Base-by-base conservation (phyloP, 306 rosid species). In the Spatholobus suberectus region DNA sequence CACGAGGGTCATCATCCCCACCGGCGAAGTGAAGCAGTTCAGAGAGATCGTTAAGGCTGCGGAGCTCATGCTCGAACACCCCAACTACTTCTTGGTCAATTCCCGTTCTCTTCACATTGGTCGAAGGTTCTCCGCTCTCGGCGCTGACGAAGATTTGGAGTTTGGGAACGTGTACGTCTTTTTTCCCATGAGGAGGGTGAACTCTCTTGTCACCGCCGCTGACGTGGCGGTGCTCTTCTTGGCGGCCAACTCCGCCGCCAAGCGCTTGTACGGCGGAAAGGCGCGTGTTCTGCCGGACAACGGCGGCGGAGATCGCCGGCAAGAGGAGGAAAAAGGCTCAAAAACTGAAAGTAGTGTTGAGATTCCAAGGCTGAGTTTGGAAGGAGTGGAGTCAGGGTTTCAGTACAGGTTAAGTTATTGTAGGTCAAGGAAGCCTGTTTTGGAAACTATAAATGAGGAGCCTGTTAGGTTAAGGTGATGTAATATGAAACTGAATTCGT, bases 371-470 rank as follows among this genome's bases (percentile, higher is more conserved):
- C 73, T 91, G 93, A 93, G 88, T 78, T 84, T 90, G 83, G 95
- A 93, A 12, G 97, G 89, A 23, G 61, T 89, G 12, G 97, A 92
- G 0, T 78, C 91, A 0, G 95, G 89, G 66, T 94, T 86, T 54
- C 87, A 86, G 80, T 67, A 74, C 18, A 89, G 96, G 67, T 86
- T 93, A 51, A 84, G 86, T 63, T 88, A 84, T 57, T 89, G 96
- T 54, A 85, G 97, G 40, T 96, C 98, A 18, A 92, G 87, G 89
- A 96, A 91, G 76, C 99, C 98, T 14, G 65, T 84, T 83, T 81
- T 93, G 91, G 99, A 92, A 81, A 93, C 99, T 13, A 96, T 96
- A 10, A 90, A 74, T 5, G 99, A 96, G 67, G 98, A 93, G 80
- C 89, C 92, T 0, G 65, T 90, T 72, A 71, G 74, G 40, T 81